A percentile compares a stretch with the other conserved stretches of the same genome.
Evolutionary conservation across 192 early-diverging fungal species (phyloP).

Genomic region (Coemansia sp.): DNA sequence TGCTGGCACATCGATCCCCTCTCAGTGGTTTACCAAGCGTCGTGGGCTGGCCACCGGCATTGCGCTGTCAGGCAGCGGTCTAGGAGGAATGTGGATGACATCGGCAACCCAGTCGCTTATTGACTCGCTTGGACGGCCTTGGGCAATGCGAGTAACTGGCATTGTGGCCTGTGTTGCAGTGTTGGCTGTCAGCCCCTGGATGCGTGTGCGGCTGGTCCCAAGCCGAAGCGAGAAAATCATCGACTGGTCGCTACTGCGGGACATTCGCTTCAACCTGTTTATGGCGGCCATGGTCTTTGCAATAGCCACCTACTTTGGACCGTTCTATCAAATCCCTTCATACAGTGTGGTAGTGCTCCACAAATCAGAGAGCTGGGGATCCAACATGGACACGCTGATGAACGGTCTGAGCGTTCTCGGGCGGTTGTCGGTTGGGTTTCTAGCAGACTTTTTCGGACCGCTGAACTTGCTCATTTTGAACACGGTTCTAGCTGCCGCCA

Average conservation of each 20-base stretch:
- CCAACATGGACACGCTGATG: slow-evolving; percentile 51
- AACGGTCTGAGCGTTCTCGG: slow-evolving; percentile 46
- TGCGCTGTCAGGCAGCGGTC: slow-evolving; percentile 50
- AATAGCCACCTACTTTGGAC: slow-evolving; percentile 47
- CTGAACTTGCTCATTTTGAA: slow-evolving; percentile 38
- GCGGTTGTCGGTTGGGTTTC: slow-evolving; percentile 31
- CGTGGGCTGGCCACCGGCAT: slow-evolving; percentile 54
- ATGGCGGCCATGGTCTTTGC: slow-evolving; percentile 33
- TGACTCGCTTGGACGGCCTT: slow-evolving; percentile 44
- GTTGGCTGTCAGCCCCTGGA: slow-evolving; percentile 42
- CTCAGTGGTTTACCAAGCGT: slow-evolving; percentile 51
- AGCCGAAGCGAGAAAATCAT: slow-evolving; percentile 29
- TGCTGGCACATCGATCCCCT: slow-evolving; percentile 42
- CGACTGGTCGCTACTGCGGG: slow-evolving; percentile 39
- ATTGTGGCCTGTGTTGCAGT: slow-evolving; percentile 40
- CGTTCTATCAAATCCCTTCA: slow-evolving; percentile 47
- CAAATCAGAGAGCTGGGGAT: slow-evolving; percentile 44
- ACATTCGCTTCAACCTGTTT: slow-evolving; percentile 39
- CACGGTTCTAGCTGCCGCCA: slow-evolving; percentile 20
- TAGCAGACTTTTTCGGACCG: slow-evolving; percentile 35
- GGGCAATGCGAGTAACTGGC: slow-evolving; percentile 55
- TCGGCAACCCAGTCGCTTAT: slow-evolving; percentile 48
- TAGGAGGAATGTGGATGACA: slow-evolving; percentile 55
- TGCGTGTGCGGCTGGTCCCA: slow-evolving; percentile 45
- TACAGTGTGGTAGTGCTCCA: slow-evolving; percentile 46